Evolutionary conservation across 768 basidiomycete genomes (phyloP).

Genomic region (Boletus coccyginus): DNA sequence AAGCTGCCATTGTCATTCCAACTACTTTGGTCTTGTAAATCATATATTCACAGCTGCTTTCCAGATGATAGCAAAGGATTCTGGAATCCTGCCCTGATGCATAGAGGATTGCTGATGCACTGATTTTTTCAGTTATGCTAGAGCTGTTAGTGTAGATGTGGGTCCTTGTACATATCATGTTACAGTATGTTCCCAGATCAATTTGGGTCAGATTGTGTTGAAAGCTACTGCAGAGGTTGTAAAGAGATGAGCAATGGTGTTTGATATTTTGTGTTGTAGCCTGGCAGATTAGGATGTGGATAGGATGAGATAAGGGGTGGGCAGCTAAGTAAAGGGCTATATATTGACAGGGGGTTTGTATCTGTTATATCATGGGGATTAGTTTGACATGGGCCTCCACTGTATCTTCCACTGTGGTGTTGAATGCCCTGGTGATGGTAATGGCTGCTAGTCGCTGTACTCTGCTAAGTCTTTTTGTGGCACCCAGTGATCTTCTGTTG

Average conservation of each 20-base stretch:
- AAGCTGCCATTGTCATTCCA: neutral
- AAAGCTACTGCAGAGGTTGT: neutral
- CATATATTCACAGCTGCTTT: neutral
- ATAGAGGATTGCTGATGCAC: neutral
- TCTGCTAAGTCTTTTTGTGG: accelerated
- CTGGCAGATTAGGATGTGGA: neutral
- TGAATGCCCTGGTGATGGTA: neutral
- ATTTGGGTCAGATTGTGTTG: neutral
- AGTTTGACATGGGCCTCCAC: neutral
- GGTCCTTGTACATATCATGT: no score
- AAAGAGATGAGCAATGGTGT: neutral
- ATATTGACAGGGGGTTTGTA: neutral
- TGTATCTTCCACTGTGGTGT: neutral
- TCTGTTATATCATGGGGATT: accelerated
- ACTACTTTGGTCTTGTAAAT: neutral
- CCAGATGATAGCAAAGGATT: neutral
- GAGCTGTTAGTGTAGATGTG: neutral
- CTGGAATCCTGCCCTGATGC: accelerated
- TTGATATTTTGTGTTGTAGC: neutral
- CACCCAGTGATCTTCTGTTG: neutral
- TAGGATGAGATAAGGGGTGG: neutral
- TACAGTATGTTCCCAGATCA: no score
- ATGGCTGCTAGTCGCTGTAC: neutral
- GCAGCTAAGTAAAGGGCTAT: neutral
- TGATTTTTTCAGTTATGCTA: no score